Conservation (phyloP, 371 early-diverging fungal genomes). For the Haplosporangium sp. region DNA sequence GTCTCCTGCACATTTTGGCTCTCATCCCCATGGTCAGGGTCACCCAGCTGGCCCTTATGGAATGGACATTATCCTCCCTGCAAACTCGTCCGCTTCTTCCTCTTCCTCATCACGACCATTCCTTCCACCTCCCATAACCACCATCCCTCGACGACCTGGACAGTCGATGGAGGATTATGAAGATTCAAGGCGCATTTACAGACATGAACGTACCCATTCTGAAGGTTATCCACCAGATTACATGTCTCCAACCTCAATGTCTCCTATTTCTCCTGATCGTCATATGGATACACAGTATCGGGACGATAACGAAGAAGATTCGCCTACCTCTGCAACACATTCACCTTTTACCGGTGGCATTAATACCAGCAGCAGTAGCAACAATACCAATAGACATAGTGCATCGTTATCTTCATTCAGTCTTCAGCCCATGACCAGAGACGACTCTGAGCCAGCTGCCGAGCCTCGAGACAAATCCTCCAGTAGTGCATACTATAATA, state of each 20-base stretch:
- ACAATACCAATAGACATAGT: conserved; percentile 30
- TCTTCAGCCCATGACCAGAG: conserved; percentile 16
- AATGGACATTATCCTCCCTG: conserved; percentile 51
- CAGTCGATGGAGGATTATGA: conserved; percentile 32
- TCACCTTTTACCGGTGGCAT: conserved; percentile 31
- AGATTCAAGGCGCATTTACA: conserved; percentile 25
- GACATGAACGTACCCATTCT: conserved; percentile 51
- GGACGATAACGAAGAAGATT: conserved; percentile 41
- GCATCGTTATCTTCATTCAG: conserved; percentile 37
- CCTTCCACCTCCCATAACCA: conserved; percentile 49
- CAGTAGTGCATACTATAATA: conserved; percentile 20
- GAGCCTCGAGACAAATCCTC: conserved; percentile 16
- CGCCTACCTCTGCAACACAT: conserved; percentile 34
- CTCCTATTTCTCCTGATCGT: conserved; percentile 41
- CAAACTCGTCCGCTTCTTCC: conserved; percentile 20
- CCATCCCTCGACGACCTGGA: conserved; percentile 23
- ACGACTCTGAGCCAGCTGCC: conserved; percentile 20
- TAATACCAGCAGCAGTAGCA: neutral
- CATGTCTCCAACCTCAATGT: conserved; percentile 41
- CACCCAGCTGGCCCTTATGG: conserved; percentile 31
- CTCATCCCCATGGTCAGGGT: conserved; percentile 14
- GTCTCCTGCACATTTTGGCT: conserved; percentile 18
- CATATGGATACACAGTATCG: conserved; percentile 32
- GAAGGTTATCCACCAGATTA: conserved; percentile 45
- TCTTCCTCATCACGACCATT: conserved; percentile 30